phyloP scores from a whole-genome alignment of 176 grass and related monocot genomes.

The Zea luxurians region DNA sequence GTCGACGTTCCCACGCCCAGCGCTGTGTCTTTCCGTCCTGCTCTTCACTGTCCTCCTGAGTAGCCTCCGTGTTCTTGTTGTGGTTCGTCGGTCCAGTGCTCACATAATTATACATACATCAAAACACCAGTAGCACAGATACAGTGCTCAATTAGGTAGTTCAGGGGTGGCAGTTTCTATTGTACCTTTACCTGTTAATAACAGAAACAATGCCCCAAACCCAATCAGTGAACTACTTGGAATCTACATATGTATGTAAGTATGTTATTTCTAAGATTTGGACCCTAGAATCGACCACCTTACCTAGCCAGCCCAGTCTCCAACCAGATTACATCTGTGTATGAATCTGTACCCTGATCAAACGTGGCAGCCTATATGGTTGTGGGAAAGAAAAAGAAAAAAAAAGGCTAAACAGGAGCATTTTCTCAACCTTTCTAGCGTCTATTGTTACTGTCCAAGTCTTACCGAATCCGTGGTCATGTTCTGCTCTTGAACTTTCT shows the following conservation, averaged over 20 bases:
- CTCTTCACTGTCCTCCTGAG: too few species aligned
- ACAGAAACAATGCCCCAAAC: conserved; percentile 31
- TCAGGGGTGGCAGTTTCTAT: neutral
- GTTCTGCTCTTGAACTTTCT: conserved; percentile 76
- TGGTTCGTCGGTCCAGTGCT: too few species aligned
- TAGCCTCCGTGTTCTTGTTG: too few species aligned
- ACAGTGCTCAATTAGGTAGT: neutral
- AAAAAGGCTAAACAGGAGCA: conserved; percentile 20
- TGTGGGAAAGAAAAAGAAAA: conserved; percentile 22
- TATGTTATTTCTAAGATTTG: neutral
- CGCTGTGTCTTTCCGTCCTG: too few species aligned
- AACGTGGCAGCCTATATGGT: conserved; percentile 21
- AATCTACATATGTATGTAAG: conserved; percentile 7
- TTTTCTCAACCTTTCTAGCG: conserved; percentile 15
- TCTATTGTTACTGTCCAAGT: conserved; percentile 22
- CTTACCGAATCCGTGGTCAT: conserved; percentile 24
- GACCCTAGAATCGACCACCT: neutral
- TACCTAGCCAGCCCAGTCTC: conserved; percentile 13
- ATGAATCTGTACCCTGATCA: conserved; percentile 9
- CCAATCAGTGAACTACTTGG: conserved; percentile 18
- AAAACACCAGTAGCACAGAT: neutral
- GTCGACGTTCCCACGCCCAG: too few species aligned
- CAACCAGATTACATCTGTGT: conserved; percentile 12
- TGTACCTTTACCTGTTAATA: conserved; percentile 13
- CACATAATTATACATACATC: neutral